phyloP scores from a whole-genome alignment of 2,329 filamentous ascomycete species.

The Cercospora sesami region DNA sequence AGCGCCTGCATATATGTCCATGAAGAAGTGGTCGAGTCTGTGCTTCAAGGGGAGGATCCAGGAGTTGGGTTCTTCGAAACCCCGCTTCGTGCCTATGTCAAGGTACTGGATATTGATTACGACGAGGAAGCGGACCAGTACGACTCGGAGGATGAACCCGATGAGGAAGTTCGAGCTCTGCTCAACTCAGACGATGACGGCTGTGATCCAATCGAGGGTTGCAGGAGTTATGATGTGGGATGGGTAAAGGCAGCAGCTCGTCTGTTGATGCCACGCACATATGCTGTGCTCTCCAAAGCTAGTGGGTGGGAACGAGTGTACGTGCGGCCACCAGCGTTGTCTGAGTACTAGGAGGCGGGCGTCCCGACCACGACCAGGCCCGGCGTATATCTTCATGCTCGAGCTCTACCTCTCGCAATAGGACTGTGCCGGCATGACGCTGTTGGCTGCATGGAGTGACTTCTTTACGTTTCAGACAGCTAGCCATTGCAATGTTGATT shows the following conservation, averaged over 20 bases:
- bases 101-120: background rate
- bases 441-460: too few species aligned
- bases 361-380: too few species aligned
- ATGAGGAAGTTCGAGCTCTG: background rate
- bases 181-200: constrained; percentile 2
- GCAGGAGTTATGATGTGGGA: constrained; percentile 8
- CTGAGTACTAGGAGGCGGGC: too few species aligned
- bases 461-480: too few species aligned
- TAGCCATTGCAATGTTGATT: too few species aligned
- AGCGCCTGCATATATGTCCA: constrained; percentile 8
- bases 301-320: background rate
- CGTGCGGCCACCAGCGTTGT: constrained; percentile 1
- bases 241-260: constrained; percentile 7
- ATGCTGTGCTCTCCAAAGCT: background rate
- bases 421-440: too few species aligned
- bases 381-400: too few species aligned
- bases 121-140: background rate
- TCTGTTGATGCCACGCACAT: background rate
- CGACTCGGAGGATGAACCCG: background rate
- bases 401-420: too few species aligned
- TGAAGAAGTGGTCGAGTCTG: constrained; percentile 10
- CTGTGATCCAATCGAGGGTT: constrained; percentile 6
- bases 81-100: constrained; percentile 5
- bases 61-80: background rate
- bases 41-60: constrained; percentile 6